phyloP scores from a whole-genome alignment of 2,329 filamentous ascomycete genomes.

The Colletotrichum euphorbiae region DNA sequence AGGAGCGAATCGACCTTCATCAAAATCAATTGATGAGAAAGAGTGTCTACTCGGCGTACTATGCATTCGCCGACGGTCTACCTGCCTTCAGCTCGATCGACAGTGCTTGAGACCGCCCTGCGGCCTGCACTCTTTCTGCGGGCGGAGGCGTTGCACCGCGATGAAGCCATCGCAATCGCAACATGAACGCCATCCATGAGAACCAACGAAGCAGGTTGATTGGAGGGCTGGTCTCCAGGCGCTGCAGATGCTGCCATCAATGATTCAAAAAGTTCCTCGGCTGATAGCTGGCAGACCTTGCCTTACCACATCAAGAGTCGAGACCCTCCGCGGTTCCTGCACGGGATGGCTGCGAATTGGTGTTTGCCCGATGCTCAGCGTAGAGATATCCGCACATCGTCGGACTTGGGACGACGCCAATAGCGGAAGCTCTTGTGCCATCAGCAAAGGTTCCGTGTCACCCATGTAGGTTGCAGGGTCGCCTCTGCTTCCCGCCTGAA shows the following conservation, averaged over 20 bases:
- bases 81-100: slow-evolving; percentile 10
- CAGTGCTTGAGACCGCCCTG: not conserved
- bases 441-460: not conserved
- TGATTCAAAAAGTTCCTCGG: slow-evolving; percentile 20
- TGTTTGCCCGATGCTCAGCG: not conserved
- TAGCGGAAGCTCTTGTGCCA: not conserved
- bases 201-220: slow-evolving; percentile 8
- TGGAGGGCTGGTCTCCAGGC: not conserved
- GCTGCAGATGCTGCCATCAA: not conserved
- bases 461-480: slow-evolving; percentile 1
- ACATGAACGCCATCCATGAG: not conserved
- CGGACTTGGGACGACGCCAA: slow-evolving; percentile 4
- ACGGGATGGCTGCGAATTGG: slow-evolving; percentile 8
- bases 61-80: not conserved
- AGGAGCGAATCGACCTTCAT: not conserved
- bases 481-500: not conserved
- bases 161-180: slow-evolving; percentile 26
- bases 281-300: slow-evolving; percentile 2
- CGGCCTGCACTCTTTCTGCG: slow-evolving; percentile 6
- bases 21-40: not conserved
- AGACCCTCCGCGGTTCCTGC: slow-evolving; percentile 7
- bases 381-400: slow-evolving; percentile 3
- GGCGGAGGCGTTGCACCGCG: slow-evolving; percentile 22
- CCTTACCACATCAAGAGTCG: slow-evolving; percentile 25
- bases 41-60: not conserved